Conservation (phyloP, 495 filamentous ascomycete species). For the Alectoria sarmentosa region DNA sequence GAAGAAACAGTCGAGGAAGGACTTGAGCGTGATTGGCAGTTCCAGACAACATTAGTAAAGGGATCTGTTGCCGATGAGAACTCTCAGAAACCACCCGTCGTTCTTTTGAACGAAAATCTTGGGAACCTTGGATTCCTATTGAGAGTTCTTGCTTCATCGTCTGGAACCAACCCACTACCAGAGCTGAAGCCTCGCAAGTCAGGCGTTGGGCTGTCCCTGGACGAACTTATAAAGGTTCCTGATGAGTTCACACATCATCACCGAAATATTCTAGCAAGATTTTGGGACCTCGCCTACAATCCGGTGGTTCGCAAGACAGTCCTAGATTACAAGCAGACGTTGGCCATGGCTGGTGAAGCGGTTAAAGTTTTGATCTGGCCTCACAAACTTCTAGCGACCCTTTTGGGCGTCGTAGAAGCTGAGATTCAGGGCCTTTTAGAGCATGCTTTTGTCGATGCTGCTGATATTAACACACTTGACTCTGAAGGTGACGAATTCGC, state of each 20-base stretch:
- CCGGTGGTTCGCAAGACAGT: neutral
- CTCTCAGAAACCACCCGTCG: neutral
- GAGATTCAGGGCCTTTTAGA: neutral
- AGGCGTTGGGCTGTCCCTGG: neutral
- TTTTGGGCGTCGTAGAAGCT: neutral
- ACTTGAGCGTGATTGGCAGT: too few species aligned
- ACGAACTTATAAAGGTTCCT: neutral
- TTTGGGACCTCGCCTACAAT: neutral
- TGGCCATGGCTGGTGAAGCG: neutral
- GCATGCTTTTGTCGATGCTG: neutral
- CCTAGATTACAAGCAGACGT: neutral
- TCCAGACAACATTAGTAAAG: too few species aligned
- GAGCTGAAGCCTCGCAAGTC: neutral
- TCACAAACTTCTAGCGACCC: neutral
- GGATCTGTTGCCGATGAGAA: neutral
- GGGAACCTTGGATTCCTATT: neutral
- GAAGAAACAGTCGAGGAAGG: too few species aligned
- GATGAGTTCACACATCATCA: neutral
- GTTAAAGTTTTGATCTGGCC: neutral
- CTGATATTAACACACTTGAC: neutral
- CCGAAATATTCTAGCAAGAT: neutral
- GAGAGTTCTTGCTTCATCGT: neutral
- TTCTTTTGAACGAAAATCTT: neutral
- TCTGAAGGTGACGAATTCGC: neutral
- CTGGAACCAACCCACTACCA: neutral